Base-by-base conservation (phyloP, 768 basidiomycete species). In the Lentinula sp. region DNA sequence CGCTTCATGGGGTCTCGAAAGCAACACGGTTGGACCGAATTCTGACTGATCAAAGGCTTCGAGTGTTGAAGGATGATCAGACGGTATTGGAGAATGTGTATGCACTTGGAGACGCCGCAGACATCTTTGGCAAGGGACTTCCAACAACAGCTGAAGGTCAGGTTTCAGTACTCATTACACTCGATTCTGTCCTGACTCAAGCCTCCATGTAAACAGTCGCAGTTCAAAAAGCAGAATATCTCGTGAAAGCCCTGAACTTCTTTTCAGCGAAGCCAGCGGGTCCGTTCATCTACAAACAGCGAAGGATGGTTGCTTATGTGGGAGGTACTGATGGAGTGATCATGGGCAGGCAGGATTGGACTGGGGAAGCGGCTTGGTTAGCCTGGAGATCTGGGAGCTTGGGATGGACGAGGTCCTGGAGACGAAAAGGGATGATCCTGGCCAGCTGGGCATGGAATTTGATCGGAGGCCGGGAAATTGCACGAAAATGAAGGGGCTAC, bases 61-160 rank as follows among this genome's bases (percentile, higher is more conserved):
- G 55, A 23, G 28, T 28, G 7, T n/a, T 56, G 37, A 56, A 45
- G 37, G 55, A 56, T 16, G 55, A 56, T 37, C 55, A 56, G 21
- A 40, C 37, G 18, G 37, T 45, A 11, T 34, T 56, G 18, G 55
- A 56, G 37, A 37, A 40, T 31, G 55, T 56, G 8, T 56, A 56
- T 42, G 55, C 55, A 34, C 37, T 56, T 7, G 55, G 55, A 21
- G 55, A 56, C 21, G 55, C 55, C 4, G 55, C 55, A 40, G 55
- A 56, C 18, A 56, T 56, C 9, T 56, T 56, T 45, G 55, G 18
- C 13, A 39, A 42, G n/a, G 37, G 55, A 6, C 37, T 56, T 13
- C 55, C 55, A 13, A 56, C 55, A n/a, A 56, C 55, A 5, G 55
- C 55, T 13, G 55, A 56, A 56, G 55, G 55, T 40, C 6, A 6